Conservation (phyloP, 2,329 filamentous ascomycete species). For the Pseudocercospora vitis region DNA sequence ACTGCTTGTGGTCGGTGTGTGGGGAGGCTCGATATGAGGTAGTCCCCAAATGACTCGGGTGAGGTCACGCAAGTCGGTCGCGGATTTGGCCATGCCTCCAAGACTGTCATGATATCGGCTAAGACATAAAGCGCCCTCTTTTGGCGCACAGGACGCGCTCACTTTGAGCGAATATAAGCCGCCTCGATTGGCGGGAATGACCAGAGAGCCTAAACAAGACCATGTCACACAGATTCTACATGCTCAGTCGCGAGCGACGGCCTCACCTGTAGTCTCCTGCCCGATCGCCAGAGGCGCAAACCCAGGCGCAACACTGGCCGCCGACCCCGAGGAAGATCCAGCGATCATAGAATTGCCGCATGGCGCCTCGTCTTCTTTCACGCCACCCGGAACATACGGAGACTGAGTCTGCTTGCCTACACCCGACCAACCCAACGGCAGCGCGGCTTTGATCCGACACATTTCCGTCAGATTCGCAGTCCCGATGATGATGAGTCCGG, state of each 20-base stretch:
- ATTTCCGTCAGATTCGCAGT: not conserved
- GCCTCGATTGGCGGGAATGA: not conserved
- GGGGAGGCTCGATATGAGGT: not conserved
- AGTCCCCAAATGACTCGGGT: not conserved
- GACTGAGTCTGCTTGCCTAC: conserved; percentile 1
- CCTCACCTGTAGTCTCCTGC: not conserved
- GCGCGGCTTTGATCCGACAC: not conserved
- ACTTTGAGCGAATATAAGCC: not conserved
- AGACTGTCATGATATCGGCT: not conserved
- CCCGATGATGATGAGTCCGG: not conserved
- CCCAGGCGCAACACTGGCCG: not conserved
- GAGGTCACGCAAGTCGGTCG: not conserved
- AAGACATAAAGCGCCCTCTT: not conserved
- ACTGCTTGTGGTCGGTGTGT: not conserved
- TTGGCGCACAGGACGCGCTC: not conserved
- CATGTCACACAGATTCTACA: not conserved
- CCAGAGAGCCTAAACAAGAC: not conserved
- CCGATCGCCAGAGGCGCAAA: not conserved
- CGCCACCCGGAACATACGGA: not conserved
- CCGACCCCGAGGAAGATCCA: not conserved
- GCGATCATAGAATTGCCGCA: not conserved
- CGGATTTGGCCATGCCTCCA: not conserved
- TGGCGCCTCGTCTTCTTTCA: not conserved
- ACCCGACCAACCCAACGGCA: not conserved
- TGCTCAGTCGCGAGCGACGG: not conserved